Percentiles rank a stretch among this genome's conserved stretches.
Conservation (phyloP, 2,329 filamentous ascomycete species). For the Sporothrix pseudoabietina region DNA sequence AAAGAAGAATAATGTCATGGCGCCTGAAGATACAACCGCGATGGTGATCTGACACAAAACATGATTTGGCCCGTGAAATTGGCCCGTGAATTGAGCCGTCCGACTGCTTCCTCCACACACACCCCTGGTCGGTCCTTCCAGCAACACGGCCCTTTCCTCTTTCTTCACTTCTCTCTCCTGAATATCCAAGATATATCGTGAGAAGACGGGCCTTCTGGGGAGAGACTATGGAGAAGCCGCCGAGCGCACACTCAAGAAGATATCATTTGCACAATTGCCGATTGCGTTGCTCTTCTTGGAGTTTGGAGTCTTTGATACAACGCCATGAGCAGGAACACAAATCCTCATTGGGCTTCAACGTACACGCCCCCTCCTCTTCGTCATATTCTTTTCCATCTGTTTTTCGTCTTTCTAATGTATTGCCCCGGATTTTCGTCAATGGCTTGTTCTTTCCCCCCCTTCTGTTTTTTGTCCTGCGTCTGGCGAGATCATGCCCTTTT, state of each 20-base stretch:
- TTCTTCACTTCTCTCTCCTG: neutral
- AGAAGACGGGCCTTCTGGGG: constrained; percentile 17
- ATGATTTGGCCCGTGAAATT: constrained; percentile 23
- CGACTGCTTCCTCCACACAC: neutral
- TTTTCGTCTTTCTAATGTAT: neutral
- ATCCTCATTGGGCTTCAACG: neutral
- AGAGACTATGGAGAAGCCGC: neutral
- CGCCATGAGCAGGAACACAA: constrained; percentile 9
- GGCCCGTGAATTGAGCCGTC: constrained; percentile 25
- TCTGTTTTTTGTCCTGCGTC: constrained; percentile 10
- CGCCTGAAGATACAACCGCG: neutral
- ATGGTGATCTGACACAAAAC: constrained; percentile 25
- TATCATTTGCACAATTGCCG: constrained; percentile 4
- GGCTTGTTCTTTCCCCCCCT: constrained; percentile 19
- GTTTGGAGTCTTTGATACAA: neutral
- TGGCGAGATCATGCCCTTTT: constrained; percentile 7
- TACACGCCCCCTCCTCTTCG: constrained; percentile 14
- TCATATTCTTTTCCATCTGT: constrained; percentile 1
- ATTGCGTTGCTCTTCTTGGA: constrained; percentile 1
- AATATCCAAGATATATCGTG: neutral
- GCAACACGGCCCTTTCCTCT: neutral
- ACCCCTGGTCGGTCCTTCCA: constrained; percentile 1
- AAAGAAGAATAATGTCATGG: neutral
- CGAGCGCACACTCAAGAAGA: neutral
- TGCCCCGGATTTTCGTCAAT: constrained; percentile 28